Evolutionary conservation across 164 flowering plant species (phyloP), one percentile per base, ranked within the genome.

Genomic region (Vitis rotundifolia): DNA sequence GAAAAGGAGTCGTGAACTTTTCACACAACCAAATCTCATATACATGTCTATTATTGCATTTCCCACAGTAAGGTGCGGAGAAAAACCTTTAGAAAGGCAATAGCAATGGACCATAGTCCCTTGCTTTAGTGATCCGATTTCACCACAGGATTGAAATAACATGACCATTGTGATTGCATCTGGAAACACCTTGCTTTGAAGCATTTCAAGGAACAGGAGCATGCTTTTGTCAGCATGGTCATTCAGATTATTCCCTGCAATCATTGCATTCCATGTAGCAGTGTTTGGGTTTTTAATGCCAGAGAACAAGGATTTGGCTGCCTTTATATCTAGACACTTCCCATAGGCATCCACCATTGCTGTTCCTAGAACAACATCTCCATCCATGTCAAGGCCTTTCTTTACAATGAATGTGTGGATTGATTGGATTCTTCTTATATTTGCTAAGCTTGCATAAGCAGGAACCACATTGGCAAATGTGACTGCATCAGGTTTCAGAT

Each of bases 1-100:
- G 53, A 83, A 80, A 67, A 80, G 64, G 29, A 74, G n/a, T 48
- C 63, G 64, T 12, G 81, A 61, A 52, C 68, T 77, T 69, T 61
- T 62, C 26, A 65, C 11, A 60, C 76, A 64, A 14, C 80, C 77
- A 72, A 78, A 80, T 28, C 57, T 74, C 66, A 76, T 58, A 60
- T 78, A 80, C 81, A 78, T 83, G 69, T 76, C 79, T 67, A 83
- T 74, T 69, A 83, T 59, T 62, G 83, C 80, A 72, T 83, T 83
- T 64, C 54, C 58, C 29, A 82, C 81, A 16, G 68, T 67, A 58
- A 76, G 58, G 68, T 74, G 61, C 14, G 66, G 71, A 71, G 63
- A 64, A 16, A 78, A 82, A 49, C 81, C 83, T 52, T 76, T 73
- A 26, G 65, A 67, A 60, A 67, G 22, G 67, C 79, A 71, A 56